A percentile compares a stretch with the other conserved stretches of the same genome.
Evolutionary conservation across 1,284 basidiomycete species (phyloP).

Genomic region (Moniliophthora roreri): DNA sequence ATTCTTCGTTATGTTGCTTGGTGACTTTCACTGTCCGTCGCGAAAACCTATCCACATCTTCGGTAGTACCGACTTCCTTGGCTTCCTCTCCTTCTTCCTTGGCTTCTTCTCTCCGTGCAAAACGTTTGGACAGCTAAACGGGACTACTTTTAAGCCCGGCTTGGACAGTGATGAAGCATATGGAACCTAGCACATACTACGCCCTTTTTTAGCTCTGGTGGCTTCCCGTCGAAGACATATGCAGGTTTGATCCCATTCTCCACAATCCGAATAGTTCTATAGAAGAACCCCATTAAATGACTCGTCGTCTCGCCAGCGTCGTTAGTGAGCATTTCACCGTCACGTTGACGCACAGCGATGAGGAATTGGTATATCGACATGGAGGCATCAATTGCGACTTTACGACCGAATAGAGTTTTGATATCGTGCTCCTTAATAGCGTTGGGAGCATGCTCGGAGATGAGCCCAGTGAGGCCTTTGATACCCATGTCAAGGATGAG

Average conservation of each 20-base stretch:
- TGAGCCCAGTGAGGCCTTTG: constrained; percentile 89
- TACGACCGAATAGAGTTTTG: constrained; percentile 95
- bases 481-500: constrained; percentile 64
- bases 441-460: constrained; percentile 87
- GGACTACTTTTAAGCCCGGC: neutral
- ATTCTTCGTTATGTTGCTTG: constrained; percentile 95
- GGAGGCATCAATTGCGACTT: constrained; percentile 98
- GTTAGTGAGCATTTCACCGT: constrained; percentile 96
- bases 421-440: constrained; percentile 94
- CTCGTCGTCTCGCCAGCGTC: constrained; percentile 97
- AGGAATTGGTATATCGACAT: constrained; percentile 97
- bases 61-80: constrained; percentile 91
- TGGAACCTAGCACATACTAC: constrained; percentile 64
- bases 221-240: constrained; percentile 99
- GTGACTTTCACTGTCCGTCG: constrained; percentile 95
- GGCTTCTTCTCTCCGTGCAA: constrained; percentile 88
- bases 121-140: constrained; percentile 85
- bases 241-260: constrained; percentile 98
- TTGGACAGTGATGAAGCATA: neutral
- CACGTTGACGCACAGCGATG: constrained; percentile 94
- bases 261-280: constrained; percentile 96
- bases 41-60: constrained; percentile 91
- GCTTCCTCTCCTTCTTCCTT: constrained; percentile 95
- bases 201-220: constrained; percentile 94
- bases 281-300: constrained; percentile 99